Percentiles rank a stretch among this genome's conserved stretches.
Conservation (phyloP, 176 grass and related monocot genomes). For the Rhynchospora pubera region DNA sequence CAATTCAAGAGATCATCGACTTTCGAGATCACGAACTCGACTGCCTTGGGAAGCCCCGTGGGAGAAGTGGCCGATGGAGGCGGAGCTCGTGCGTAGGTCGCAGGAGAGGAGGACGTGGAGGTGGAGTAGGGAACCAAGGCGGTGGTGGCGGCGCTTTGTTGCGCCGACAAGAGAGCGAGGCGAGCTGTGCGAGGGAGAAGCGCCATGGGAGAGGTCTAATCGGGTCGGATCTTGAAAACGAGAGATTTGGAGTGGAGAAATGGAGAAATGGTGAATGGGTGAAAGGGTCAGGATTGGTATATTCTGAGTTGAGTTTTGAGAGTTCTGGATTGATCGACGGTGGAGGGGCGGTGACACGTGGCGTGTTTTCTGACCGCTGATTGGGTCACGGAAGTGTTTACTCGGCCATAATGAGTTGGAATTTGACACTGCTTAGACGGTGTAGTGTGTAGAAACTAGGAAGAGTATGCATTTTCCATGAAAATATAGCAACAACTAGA, state of each 20-base stretch:
- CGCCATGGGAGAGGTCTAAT: constrained; percentile 46
- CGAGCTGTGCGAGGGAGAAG: constrained; percentile 79
- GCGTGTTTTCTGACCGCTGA: neutral
- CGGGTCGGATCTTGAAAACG: neutral
- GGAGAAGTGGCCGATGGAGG: constrained; percentile 33
- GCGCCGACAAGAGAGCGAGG: constrained; percentile 46
- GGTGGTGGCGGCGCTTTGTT: constrained; percentile 6
- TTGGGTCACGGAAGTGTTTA: constrained; percentile 10
- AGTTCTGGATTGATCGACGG: constrained; percentile 1
- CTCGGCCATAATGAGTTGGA: too few relatives aligned
- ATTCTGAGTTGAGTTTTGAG: neutral
- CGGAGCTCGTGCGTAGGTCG: constrained; percentile 18
- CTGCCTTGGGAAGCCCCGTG: constrained; percentile 57
- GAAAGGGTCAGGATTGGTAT: neutral
- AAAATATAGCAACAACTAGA: too few relatives aligned
- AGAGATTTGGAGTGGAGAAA: neutral
- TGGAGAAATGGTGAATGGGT: neutral
- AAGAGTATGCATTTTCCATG: too few relatives aligned
- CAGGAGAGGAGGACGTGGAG: constrained; percentile 8
- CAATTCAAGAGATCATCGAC: constrained; percentile 95
- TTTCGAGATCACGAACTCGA: constrained; percentile 89
- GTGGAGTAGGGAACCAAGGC: constrained; percentile 38
- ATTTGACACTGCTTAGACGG: too few relatives aligned
- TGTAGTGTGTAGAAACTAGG: too few relatives aligned
- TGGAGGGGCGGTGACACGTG: neutral